Base-by-base conservation (phyloP, 495 filamentous ascomycete genomes). In the Aspergillus ostianus region DNA sequence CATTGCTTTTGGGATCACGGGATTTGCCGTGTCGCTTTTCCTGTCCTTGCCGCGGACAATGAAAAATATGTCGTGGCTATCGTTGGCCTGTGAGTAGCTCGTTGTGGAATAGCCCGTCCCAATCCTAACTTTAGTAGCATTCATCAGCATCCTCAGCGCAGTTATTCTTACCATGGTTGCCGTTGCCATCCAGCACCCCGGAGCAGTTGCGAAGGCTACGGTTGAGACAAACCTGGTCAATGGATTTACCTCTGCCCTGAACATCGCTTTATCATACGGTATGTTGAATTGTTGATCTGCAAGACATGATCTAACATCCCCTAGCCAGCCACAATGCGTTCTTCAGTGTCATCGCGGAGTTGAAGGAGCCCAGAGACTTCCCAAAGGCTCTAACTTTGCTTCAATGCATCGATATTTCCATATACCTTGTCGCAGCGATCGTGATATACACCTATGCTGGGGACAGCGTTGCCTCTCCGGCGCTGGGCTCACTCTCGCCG, bases 261-360 rank as follows among this genome's bases (percentile, higher is more conserved):
- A 76, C 64, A 74, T 75, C 29, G 65, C 69, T 55, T 74, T 76
- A 41, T 65, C 70, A 27, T 73, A 65, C 51, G 69, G 59, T 69
- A 67, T 23, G 62, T 27, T 47, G 6, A 18, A 47, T 7, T 7
- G 1, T 12, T 47, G 46, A n/a, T n/a, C 0, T 7, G 26, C 23
- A 13, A 21, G 5, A 10, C 2, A n/a, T 2, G 26, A 47, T 17
- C 59, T 12, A 55, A 57, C 52, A 48, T 20, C 3, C 23, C 45
- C 15, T 55, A 69, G 80, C 85, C 76, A 71, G 86, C 61, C 78
- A 87, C 74, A 72, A 85, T 66, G 78, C 86, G 67, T 84, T 88
- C 68, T 87, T 90, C 74, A 78, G 72, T 53, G 85, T 91, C 70
- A 86, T 87, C 66, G 80, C 84, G 57, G 88, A 91, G 66, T 82